Evolutionary conservation across 495 filamentous ascomycete genomes (phyloP).

Genomic region (Neurospora intermedia): DNA sequence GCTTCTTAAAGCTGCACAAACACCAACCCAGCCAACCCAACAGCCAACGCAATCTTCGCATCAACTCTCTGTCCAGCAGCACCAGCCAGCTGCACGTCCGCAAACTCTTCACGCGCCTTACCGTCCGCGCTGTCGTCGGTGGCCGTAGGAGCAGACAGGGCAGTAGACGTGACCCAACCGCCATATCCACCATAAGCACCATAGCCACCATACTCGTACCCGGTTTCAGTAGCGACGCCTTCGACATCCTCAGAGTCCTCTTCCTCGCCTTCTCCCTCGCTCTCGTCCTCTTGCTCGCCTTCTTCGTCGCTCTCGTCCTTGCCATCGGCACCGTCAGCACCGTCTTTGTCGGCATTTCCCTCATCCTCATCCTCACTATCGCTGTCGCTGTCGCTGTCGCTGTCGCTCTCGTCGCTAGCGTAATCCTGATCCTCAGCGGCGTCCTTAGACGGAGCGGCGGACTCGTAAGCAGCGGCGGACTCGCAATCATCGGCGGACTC

Average conservation of each 20-base stretch:
- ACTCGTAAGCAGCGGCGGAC: background rate
- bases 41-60: background rate
- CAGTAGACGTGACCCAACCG: background rate
- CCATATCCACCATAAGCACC: background rate
- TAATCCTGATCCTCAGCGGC: background rate
- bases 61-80: background rate
- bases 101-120: background rate
- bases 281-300: too few relatives aligned
- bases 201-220: background rate
- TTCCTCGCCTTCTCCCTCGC: background rate
- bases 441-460: background rate
- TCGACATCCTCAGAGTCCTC: background rate
- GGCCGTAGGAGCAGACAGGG: background rate
- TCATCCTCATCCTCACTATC: background rate
- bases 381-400: too few relatives aligned
- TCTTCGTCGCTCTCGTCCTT: too few relatives aligned
- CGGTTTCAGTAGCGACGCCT: background rate
- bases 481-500: background rate
- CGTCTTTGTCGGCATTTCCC: too few relatives aligned
- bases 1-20: background rate
- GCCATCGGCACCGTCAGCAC: too few relatives aligned
- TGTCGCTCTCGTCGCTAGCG: background rate
- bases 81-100: background rate
- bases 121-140: background rate
- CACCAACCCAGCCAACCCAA: background rate